These are phyloP conservation scores for Colletotrichum karsti DNA, from an alignment of 2,329 filamentous ascomycete genomes.

Conservation along the genomic window DNA sequence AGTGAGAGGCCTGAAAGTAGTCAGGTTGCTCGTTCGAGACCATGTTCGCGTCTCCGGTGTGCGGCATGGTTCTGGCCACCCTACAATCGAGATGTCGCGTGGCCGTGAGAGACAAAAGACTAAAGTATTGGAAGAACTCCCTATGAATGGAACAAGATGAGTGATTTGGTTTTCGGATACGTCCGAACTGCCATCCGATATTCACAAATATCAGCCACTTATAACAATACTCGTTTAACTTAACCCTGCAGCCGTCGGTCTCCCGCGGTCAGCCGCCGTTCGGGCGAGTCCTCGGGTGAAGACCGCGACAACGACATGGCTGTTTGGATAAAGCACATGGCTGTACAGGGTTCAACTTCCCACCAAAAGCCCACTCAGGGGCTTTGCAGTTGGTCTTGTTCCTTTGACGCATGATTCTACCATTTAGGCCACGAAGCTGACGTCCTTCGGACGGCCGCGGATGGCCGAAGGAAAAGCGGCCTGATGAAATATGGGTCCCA, in stretches of 20 bases:
- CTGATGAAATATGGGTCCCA: background rate
- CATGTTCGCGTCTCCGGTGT: background rate
- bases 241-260: background rate
- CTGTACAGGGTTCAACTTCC: background rate
- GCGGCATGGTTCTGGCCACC: background rate
- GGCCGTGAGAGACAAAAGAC: too few species aligned
- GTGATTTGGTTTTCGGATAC: background rate
- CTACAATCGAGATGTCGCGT: background rate
- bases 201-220: background rate
- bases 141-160: background rate
- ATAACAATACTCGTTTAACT: background rate
- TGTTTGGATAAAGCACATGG: background rate
- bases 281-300: background rate
- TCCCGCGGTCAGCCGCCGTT: background rate
- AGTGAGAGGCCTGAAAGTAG: background rate
- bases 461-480: background rate
- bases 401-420: background rate
- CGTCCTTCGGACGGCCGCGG: conserved; percentile 12
- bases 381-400: background rate
- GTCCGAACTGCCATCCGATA: background rate
- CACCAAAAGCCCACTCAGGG: background rate
- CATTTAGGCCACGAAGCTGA: background rate
- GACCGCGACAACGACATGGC: background rate
- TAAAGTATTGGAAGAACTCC: background rate
- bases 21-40: background rate